Conservation (phyloP, 2,329 filamentous ascomycete species). For the Myriosclerotinia curreyana region DNA sequence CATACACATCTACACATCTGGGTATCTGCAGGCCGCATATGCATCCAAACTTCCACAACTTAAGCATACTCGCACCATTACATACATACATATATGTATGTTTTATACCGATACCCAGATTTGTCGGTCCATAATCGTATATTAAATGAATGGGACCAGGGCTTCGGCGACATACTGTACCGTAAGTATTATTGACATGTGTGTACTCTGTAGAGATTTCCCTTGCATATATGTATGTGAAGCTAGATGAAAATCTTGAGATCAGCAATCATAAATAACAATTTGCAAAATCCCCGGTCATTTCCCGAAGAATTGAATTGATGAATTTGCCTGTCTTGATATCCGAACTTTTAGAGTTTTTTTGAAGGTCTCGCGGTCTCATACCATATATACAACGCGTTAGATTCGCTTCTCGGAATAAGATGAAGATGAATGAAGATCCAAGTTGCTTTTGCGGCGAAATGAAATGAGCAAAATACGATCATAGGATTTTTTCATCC, state of each 20-base stretch:
- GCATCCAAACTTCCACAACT: background rate
- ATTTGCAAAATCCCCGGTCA: background rate
- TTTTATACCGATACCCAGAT: background rate
- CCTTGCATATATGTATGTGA: background rate
- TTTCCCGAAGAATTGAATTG: too few species aligned
- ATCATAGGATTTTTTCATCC: too few species aligned
- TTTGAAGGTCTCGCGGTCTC: background rate
- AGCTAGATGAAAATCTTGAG: background rate
- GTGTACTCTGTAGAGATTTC: constrained; percentile 9
- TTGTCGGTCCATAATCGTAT: background rate
- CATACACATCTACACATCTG: background rate
- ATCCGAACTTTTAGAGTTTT: background rate
- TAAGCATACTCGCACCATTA: background rate
- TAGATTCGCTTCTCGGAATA: too few species aligned
- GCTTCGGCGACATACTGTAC: constrained; percentile 11
- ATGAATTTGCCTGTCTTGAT: too few species aligned
- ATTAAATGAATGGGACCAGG: background rate
- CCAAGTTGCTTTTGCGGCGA: too few species aligned
- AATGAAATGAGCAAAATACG: background rate
- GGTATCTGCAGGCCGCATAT: constrained; percentile 6
- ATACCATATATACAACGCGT: too few species aligned
- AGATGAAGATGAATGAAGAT: too few species aligned
- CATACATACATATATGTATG: too few species aligned
- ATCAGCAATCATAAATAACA: background rate
- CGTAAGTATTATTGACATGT: too few species aligned